These are phyloP conservation scores for Tubosaeta sp. DNA, from an alignment of 768 basidiomycete species.

Conservation along the genomic window DNA sequence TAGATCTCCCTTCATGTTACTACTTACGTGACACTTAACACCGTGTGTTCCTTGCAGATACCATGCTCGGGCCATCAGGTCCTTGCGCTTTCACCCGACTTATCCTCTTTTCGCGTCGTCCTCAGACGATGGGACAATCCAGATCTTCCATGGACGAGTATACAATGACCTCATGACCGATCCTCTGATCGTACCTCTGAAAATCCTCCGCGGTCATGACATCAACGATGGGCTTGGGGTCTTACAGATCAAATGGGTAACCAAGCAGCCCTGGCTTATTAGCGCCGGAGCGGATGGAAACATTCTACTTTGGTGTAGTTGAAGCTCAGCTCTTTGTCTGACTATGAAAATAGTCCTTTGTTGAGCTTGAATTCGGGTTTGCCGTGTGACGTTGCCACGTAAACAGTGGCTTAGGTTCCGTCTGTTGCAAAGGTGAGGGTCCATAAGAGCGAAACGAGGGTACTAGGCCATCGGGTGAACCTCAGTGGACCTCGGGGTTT, in stretches of 20 bases:
- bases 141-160: conserved; percentile 93
- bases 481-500: not conserved
- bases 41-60: conserved; percentile 50
- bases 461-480: not conserved
- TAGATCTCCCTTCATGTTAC: conserved; percentile 26
- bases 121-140: conserved; percentile 95
- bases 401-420: conserved; percentile 2
- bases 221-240: conserved; percentile 87
- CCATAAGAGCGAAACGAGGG: too few relatives aligned
- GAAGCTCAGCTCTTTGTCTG: conserved; percentile 30
- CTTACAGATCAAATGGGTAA: conserved; percentile 86
- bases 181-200: conserved; percentile 94
- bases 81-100: conserved; percentile 87
- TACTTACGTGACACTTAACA: conserved; percentile 10
- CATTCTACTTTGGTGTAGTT: conserved; percentile 86
- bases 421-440: too few relatives aligned
- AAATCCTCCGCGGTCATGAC: conserved; percentile 90
- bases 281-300: conserved; percentile 92
- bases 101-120: conserved; percentile 96
- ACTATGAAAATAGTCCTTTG: conserved; percentile 19
- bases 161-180: conserved; percentile 96
- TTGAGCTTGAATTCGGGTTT: conserved; percentile 20
- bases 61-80: conserved; percentile 89
- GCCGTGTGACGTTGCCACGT: conserved; percentile 15
- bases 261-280: conserved; percentile 86